Conservation (phyloP, 2,329 filamentous ascomycete species). For the Cercospora canescens region DNA sequence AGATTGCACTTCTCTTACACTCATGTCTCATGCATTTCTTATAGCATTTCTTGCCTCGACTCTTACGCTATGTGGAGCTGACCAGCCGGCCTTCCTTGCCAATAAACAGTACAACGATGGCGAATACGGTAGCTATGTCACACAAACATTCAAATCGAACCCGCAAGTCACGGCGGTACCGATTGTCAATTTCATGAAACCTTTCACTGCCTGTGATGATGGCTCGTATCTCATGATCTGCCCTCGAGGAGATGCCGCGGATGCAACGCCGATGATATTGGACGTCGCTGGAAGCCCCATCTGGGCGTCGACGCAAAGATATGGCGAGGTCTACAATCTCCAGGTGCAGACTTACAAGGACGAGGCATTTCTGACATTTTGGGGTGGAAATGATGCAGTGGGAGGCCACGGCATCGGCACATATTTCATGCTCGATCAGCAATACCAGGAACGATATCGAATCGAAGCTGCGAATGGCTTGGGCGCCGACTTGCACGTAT, state of each 20-base stretch:
- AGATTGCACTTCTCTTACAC: not conserved
- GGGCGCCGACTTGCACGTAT: slow-evolving; percentile 43
- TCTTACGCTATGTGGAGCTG: slow-evolving; percentile 8
- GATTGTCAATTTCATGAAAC: slow-evolving; percentile 31
- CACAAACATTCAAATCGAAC: slow-evolving; percentile 37
- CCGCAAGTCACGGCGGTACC: slow-evolving; percentile 36
- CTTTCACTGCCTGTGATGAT: slow-evolving; percentile 34
- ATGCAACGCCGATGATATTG: slow-evolving; percentile 23
- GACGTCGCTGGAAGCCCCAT: slow-evolving; percentile 18
- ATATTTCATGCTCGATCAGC: slow-evolving; percentile 45
- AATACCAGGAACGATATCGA: slow-evolving; percentile 36
- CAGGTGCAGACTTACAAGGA: slow-evolving; percentile 48
- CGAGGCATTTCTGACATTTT: slow-evolving; percentile 50
- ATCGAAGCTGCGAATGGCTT: slow-evolving; percentile 41
- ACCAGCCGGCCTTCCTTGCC: slow-evolving; percentile 23
- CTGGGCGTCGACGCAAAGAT: slow-evolving; percentile 26
- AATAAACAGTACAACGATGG: slow-evolving; percentile 37
- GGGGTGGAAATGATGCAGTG: slow-evolving; percentile 50
- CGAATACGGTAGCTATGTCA: slow-evolving; percentile 39
- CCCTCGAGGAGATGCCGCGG: slow-evolving; percentile 24
- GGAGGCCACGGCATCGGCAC: slow-evolving; percentile 50
- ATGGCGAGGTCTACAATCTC: slow-evolving; percentile 47
- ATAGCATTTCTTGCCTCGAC: not conserved
- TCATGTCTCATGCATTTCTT: not conserved
- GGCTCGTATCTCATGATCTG: slow-evolving; percentile 32